These are phyloP conservation scores for Fomitopsis pinicola DNA, from an alignment of 1,284 basidiomycete genomes.

Conservation along the genomic window DNA sequence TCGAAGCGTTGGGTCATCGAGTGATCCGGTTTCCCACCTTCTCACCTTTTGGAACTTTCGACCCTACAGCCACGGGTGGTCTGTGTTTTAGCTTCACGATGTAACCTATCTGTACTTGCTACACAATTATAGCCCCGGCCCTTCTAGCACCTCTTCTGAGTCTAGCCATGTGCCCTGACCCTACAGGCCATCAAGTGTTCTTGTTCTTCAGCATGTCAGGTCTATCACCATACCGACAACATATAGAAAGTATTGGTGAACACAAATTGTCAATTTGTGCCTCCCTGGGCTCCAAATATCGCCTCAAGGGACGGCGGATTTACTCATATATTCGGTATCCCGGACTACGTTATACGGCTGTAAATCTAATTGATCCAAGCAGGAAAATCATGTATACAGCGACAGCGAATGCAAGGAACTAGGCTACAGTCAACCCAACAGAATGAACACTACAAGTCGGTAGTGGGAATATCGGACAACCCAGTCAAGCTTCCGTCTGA, in stretches of 20 bases:
- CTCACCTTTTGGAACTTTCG: background rate
- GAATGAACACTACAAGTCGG: background rate
- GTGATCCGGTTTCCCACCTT: constrained; percentile 24
- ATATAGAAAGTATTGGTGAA: background rate
- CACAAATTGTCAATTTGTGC: background rate
- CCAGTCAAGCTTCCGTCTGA: constrained; percentile 4
- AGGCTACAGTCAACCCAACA: constrained; percentile 7
- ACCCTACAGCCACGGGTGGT: constrained; percentile 14
- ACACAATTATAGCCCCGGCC: constrained; percentile 10
- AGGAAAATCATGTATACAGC: constrained; percentile 1
- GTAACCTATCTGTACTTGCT: constrained; percentile 14
- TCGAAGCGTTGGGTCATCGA: constrained; percentile 55
- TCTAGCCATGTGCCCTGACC: background rate
- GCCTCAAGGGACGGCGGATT: background rate
- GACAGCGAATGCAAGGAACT: constrained; percentile 1
- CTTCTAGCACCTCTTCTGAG: background rate
- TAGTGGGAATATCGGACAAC: constrained; percentile 4
- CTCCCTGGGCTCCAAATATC: background rate
- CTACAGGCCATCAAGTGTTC: no score
- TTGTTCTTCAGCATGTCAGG: no score
- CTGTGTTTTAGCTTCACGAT: constrained; percentile 3
- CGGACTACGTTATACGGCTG: background rate
- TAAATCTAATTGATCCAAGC: background rate
- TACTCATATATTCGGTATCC: background rate
- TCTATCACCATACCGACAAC: no score